Percentiles rank a stretch among this genome's conserved stretches.
These are phyloP conservation scores for Chrysoporthe puriensis DNA, from an alignment of 2,329 filamentous ascomycete genomes.

Conservation along the genomic window DNA sequence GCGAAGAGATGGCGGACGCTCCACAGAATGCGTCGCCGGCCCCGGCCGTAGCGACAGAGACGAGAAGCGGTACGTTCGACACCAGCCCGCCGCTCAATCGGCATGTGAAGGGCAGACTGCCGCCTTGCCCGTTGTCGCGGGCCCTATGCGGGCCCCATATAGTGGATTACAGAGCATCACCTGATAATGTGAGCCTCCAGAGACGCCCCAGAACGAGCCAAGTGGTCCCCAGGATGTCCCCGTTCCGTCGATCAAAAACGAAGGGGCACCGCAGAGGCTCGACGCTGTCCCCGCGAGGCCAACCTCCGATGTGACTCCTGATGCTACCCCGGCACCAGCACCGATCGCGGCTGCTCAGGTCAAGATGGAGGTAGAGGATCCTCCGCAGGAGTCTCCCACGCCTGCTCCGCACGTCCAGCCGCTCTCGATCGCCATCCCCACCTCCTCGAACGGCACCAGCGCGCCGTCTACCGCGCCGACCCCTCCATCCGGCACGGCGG, in stretches of 20 bases:
- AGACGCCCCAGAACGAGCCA: slow-evolving; percentile 18
- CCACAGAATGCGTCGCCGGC: slow-evolving; percentile 30
- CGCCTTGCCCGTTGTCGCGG: not conserved
- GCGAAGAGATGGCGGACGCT: slow-evolving; percentile 29
- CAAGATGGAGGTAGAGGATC: not conserved
- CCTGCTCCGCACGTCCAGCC: not conserved
- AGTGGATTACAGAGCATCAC: not conserved
- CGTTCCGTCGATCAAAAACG: slow-evolving; percentile 12
- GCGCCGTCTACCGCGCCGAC: not conserved
- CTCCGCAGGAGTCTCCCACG: not conserved
- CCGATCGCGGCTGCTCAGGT: not conserved
- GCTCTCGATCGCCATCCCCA: slow-evolving; percentile 16
- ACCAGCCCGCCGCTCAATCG: not conserved
- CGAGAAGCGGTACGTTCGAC: slow-evolving; percentile 26
- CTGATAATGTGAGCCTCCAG: slow-evolving; percentile 5
- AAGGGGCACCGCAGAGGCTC: slow-evolving; percentile 5
- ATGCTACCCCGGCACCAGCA: slow-evolving; percentile 8
- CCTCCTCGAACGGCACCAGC: not conserved
- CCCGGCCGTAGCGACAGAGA: slow-evolving; percentile 28
- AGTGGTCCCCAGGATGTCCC: slow-evolving; percentile 1
- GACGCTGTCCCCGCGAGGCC: slow-evolving; percentile 6
- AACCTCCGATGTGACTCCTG: not conserved
- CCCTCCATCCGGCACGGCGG: not conserved
- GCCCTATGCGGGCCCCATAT: not conserved
- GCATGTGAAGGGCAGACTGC: slow-evolving; percentile 9